Percentiles rank a stretch among this genome's conserved stretches.
These are phyloP conservation scores for Candida glaebosa DNA, from an alignment of 805 yeast genomes.

Conservation along the genomic window DNA sequence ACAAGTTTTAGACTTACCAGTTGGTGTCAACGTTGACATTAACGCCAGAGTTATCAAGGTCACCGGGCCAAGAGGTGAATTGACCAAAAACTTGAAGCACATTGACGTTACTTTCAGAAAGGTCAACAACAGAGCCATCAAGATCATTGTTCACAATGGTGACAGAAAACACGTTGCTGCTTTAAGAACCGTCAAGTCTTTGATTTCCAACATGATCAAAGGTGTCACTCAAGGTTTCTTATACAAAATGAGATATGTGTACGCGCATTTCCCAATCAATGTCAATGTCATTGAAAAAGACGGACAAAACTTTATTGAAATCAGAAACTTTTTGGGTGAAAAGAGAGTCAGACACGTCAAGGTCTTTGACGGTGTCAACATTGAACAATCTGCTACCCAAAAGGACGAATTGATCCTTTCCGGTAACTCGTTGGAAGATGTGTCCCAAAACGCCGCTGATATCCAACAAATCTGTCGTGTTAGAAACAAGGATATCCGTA, in stretches of 20 bases:
- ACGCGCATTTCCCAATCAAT: constrained; percentile 99
- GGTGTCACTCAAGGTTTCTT: constrained; percentile 99
- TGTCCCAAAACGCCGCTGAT: constrained; percentile 98
- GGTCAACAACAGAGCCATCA: constrained; percentile 67
- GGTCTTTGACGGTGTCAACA: constrained; percentile 85
- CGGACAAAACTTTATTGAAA: constrained; percentile 74
- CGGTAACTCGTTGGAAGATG: constrained; percentile 97
- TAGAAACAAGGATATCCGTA: constrained; percentile 99
- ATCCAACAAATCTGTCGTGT: constrained; percentile 97
- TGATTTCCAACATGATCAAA: constrained; percentile 88
- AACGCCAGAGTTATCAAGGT: constrained; percentile 88
- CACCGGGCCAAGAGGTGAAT: constrained; percentile 96
- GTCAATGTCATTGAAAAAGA: constrained; percentile 86
- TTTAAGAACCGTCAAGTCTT: constrained; percentile 96
- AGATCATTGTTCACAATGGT: constrained; percentile 95
- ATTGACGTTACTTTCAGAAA: constrained; percentile 90
- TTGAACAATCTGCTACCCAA: constrained; percentile 74
- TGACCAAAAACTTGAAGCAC: constrained; percentile 88
- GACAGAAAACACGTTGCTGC: constrained; percentile 99
- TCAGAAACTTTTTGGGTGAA: constrained; percentile 99
- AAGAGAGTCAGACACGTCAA: constrained; percentile 89
- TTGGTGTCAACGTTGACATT: constrained; percentile 87
- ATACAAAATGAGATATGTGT: constrained; percentile 99
- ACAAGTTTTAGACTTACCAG: constrained; percentile 81
- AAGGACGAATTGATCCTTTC: constrained; percentile 92